These are phyloP conservation scores for Backusella circina DNA, from an alignment of 192 early-diverging fungal genomes.

Conservation along the genomic window DNA sequence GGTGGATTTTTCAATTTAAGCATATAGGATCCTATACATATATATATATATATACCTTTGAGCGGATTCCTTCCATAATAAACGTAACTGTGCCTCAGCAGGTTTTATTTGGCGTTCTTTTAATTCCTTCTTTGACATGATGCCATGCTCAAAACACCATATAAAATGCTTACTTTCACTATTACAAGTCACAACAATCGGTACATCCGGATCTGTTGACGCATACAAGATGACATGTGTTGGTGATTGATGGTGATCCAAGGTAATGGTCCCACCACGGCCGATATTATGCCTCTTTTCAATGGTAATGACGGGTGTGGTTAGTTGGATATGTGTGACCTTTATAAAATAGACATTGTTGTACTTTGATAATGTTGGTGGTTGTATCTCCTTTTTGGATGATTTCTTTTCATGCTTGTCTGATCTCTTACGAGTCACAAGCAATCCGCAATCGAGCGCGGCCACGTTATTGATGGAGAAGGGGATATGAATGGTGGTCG, in stretches of 20 bases:
- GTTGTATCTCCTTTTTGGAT: background rate
- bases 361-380: background rate
- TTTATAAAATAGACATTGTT: background rate
- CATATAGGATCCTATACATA: no score
- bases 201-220: background rate
- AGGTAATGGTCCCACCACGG: background rate
- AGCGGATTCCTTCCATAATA: background rate
- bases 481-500: background rate
- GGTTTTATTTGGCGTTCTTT: background rate
- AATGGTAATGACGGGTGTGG: background rate
- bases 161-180: constrained; percentile 7
- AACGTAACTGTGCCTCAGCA: background rate
- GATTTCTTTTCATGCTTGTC: background rate
- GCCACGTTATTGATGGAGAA: background rate
- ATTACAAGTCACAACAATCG: constrained; percentile 5
- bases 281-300: background rate
- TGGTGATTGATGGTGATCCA: background rate
- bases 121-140: background rate
- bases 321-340: background rate
- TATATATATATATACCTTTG: background rate
- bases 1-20: no score
- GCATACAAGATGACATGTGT: background rate
- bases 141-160: background rate
- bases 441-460: background rate
- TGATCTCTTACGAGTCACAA: background rate